Percentiles rank a stretch among this genome's conserved stretches.
These are phyloP conservation scores for Fusarium fracticaudum DNA, from an alignment of 2,329 filamentous ascomycete species.

Conservation along the genomic window DNA sequence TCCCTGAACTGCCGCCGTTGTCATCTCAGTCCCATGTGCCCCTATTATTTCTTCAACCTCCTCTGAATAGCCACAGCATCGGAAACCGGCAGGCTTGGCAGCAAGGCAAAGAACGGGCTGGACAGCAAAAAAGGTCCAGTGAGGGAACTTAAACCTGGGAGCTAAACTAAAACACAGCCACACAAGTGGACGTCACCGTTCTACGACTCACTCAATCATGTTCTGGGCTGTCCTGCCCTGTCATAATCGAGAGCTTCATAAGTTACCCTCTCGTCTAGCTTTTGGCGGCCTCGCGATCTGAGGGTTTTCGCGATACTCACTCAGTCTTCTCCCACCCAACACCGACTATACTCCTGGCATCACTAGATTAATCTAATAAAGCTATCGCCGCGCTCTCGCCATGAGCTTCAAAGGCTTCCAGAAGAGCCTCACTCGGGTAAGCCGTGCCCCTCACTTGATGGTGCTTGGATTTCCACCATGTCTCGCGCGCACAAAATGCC, in stretches of 20 bases:
- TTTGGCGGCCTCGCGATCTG: constrained; percentile 42
- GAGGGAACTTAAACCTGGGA: constrained; percentile 1
- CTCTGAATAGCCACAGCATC: constrained; percentile 25
- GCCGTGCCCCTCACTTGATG: constrained; percentile 51
- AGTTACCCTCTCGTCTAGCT: constrained; percentile 39
- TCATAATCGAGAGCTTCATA: constrained; percentile 39
- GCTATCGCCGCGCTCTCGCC: constrained; percentile 36
- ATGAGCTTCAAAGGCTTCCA: constrained; percentile 99
- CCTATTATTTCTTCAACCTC: constrained; percentile 15
- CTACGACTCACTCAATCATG: constrained; percentile 26
- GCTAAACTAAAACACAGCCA: constrained; percentile 37
- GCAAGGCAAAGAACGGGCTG: constrained; percentile 12
- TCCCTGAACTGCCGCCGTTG: background rate
- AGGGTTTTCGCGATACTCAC: constrained; percentile 28
- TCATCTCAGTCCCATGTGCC: background rate
- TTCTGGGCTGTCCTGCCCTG: constrained; percentile 12
- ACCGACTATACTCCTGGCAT: constrained; percentile 9
- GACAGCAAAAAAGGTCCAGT: constrained; percentile 30
- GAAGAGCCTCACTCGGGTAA: constrained; percentile 87
- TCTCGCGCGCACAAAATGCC: constrained; percentile 24
- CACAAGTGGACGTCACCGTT: constrained; percentile 48
- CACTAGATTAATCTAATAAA: constrained; percentile 5
- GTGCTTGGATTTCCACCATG: constrained; percentile 14
- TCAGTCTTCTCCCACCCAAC: constrained; percentile 2
- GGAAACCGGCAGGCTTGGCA: constrained; percentile 29